phyloP scores from a whole-genome alignment of 2,329 filamentous ascomycete species.

The Microcera coccophila region DNA sequence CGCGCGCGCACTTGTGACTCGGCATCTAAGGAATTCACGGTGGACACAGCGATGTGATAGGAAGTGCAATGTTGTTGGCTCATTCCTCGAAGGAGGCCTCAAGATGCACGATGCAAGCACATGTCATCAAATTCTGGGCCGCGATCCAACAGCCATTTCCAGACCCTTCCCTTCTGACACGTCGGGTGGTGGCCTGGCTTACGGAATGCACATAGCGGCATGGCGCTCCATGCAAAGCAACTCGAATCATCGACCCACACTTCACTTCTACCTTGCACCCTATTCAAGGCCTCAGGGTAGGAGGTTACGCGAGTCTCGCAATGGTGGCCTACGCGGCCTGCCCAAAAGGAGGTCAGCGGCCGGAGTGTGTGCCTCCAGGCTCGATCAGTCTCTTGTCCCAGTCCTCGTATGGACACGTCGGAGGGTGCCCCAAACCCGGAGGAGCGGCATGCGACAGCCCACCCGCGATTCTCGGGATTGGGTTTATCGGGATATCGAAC shows the following conservation, averaged over 20 bases:
- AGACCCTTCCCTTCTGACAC: conserved; percentile 14
- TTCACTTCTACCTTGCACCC: not conserved
- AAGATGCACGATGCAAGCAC: conserved; percentile 16
- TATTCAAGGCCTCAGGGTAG: too few species aligned
- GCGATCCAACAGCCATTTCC: conserved; percentile 12
- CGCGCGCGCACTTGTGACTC: too few species aligned
- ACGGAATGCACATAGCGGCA: conserved; percentile 17
- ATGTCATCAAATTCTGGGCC: conserved; percentile 21
- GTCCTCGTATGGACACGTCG: not conserved
- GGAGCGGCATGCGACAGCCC: conserved; percentile 9
- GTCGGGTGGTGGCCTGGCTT: conserved; percentile 18
- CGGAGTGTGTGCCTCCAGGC: not conserved
- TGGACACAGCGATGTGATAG: too few species aligned
- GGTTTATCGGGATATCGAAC: conserved; percentile 9
- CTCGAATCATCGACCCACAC: conserved; percentile 12
- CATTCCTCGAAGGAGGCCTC: too few species aligned
- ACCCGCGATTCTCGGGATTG: not conserved
- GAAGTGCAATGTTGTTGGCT: too few species aligned
- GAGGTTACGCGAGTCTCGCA: too few species aligned
- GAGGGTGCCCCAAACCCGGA: not conserved
- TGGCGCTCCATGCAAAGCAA: conserved; percentile 11
- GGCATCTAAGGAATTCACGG: too few species aligned
- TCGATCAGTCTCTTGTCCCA: not conserved
- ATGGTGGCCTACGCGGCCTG: too few species aligned
- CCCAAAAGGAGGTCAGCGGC: too few species aligned